Evolutionary conservation across 2,329 filamentous ascomycete genomes (phyloP), one percentile per base, ranked within the genome.

Genomic region (Microdochium bolleyi): DNA sequence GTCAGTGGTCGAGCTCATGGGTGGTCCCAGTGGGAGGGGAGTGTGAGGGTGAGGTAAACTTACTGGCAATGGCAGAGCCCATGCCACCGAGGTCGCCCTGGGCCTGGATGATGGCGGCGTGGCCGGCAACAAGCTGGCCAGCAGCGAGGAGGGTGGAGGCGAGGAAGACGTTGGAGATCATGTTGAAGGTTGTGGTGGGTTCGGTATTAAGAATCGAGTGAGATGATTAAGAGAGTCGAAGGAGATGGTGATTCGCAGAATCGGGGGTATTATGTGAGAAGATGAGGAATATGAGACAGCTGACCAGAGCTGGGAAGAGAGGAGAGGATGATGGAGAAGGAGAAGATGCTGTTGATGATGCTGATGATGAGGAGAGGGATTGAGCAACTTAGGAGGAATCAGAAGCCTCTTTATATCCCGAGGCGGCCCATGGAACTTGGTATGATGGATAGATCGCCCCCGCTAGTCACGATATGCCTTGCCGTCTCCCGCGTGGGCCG

Each of bases 51-150:
- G 38, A 19, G 22, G 37, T 34, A 8, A 7, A 57, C 62, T 62
- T 64, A 73, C 70, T 75, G 19, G 41, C 41, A 46, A 46, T 46
- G 41, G 41, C 41, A 46, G 41, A 46, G 60, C 81, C 82, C 19
- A 69, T 68, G 56, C 82, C 82, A 50, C 82, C 82, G 25, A 72
- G 71, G 59, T 85, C 72, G 54, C 82, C 83, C 38, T 73, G 73
- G 30, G 83, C 83, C 49, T 67, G 67, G 61, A 77, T 75, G 67
- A 87, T 84, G 59, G 77, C 81, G 55, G 75, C 74, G 72, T 87
- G 83, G 62, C 77, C 80, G 57, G 80, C 73, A 57, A 79, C 82
- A 51, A 85, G 74, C 57, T 76, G 70, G 61, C 74, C 74, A 56
- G 75, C 69, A 59, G 78, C 71, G 62, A 84, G 65, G 67, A 82